These are phyloP conservation scores for Casaregolazyma suthepensis DNA, from an alignment of 1,139 yeast species.

Conservation along the genomic window DNA sequence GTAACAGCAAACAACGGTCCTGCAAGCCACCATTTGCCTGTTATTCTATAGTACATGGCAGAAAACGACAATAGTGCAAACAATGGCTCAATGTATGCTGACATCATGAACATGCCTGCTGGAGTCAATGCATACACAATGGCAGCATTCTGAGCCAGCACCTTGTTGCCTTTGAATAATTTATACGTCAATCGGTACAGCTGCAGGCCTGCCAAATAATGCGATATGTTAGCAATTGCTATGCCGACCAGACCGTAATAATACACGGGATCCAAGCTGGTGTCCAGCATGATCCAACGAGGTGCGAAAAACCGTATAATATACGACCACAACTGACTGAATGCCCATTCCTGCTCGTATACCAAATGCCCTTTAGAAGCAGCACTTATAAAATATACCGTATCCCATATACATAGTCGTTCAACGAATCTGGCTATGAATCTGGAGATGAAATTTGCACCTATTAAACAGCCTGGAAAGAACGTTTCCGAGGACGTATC, in stretches of 20 bases:
- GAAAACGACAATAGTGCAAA: constrained; percentile 61
- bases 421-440: constrained; percentile 10
- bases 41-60: constrained; percentile 47
- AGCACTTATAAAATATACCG: constrained; percentile 64
- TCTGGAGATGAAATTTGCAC: constrained; percentile 15
- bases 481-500: constrained; percentile 43
- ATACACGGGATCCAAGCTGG: constrained; percentile 35
- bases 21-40: constrained; percentile 41
- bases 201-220: constrained; percentile 44
- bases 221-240: constrained; percentile 47
- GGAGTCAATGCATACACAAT: constrained; percentile 58
- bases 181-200: constrained; percentile 46
- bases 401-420: constrained; percentile 70
- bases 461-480: constrained; percentile 11
- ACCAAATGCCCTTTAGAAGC: constrained; percentile 41
- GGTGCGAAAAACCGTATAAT: constrained; percentile 33
- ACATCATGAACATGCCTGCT: constrained; percentile 72
- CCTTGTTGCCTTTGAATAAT: constrained; percentile 12
- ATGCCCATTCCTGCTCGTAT: constrained; percentile 88
- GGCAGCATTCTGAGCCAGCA: constrained; percentile 35
- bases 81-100: constrained; percentile 72
- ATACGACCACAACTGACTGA: constrained; percentile 72
- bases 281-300: constrained; percentile 1
- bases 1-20: constrained; percentile 56
- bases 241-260: constrained; percentile 41